Conservation (phyloP, 371 early-diverging fungal genomes). For the Apophysomyces ossiformis region DNA sequence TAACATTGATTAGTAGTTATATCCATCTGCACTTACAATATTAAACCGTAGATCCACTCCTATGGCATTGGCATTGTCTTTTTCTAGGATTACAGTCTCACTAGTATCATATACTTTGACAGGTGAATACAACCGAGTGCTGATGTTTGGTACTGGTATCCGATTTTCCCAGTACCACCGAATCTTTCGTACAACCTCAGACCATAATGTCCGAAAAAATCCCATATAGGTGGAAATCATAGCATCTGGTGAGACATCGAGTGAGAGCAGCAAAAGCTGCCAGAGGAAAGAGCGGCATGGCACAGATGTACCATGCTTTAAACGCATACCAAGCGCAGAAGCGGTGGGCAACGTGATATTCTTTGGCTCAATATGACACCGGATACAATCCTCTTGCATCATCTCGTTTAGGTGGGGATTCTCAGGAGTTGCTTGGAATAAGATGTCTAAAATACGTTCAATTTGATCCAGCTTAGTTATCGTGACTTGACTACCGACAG, state of each 20-base stretch:
- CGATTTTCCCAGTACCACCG: constrained; percentile 68
- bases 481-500: constrained; percentile 11
- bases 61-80: constrained; percentile 28
- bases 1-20: neutral
- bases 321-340: constrained; percentile 45
- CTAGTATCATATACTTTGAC: constrained; percentile 18
- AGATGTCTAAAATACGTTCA: constrained; percentile 24
- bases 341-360: constrained; percentile 29
- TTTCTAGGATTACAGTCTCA: constrained; percentile 15
- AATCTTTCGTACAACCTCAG: constrained; percentile 63
- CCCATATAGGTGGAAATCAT: constrained; percentile 59
- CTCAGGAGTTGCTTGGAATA: constrained; percentile 22
- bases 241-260: constrained; percentile 55
- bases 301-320: constrained; percentile 61
- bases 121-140: constrained; percentile 31
- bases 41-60: constrained; percentile 76
- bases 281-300: constrained; percentile 74
- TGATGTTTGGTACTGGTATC: constrained; percentile 60
- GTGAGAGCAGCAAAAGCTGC: constrained; percentile 61
- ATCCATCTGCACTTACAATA: constrained; percentile 41
- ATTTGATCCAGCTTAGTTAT: constrained; percentile 33
- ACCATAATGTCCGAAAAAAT: constrained; percentile 69
- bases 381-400: constrained; percentile 2
- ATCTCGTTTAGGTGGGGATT: neutral
- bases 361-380: neutral